These are phyloP conservation scores for Craspedostauros australis DNA, from an alignment of 108 stramenopile species.

Conservation along the genomic window DNA sequence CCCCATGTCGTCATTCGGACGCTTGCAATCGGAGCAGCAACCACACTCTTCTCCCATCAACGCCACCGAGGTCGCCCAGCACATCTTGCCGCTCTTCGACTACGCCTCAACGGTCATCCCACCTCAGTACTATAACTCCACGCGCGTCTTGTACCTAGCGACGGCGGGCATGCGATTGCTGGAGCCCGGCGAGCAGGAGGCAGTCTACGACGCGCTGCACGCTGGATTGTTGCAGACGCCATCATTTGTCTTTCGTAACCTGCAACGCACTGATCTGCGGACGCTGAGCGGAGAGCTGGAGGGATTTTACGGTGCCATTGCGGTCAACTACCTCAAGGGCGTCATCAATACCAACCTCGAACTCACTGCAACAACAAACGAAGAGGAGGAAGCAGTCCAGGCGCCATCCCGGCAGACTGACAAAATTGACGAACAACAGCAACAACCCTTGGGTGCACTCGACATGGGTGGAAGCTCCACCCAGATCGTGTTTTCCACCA, in stretches of 20 bases:
- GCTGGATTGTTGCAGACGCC: conserved; percentile 48
- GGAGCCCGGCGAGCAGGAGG: conserved; percentile 43
- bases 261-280: conserved; percentile 55
- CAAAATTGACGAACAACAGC: conserved; percentile 11
- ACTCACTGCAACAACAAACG: conserved; percentile 16
- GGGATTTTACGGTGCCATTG: conserved; percentile 80
- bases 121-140: conserved; percentile 43
- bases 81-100: conserved; percentile 75
- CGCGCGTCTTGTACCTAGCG: conserved; percentile 68
- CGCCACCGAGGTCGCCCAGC: conserved; percentile 44
- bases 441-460: conserved; percentile 53
- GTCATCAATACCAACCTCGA: conserved; percentile 65
- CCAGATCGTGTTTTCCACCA: conserved; percentile 73
- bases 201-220: conserved; percentile 72
- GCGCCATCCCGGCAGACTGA: conserved; percentile 19
- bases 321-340: conserved; percentile 80
- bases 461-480: conserved; percentile 87
- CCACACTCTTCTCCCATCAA: conserved; percentile 15
- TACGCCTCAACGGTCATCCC: conserved; percentile 76
- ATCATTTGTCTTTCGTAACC: conserved; percentile 44
- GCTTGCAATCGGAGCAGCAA: conserved; percentile 15
- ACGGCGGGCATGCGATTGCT: conserved; percentile 86
- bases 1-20: conserved; percentile 70
- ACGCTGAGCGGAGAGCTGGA: conserved; percentile 79
- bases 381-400: conserved; percentile 2